phyloP scores from a whole-genome alignment of 1,139 yeast species.

The Candida tetrigidarum region DNA sequence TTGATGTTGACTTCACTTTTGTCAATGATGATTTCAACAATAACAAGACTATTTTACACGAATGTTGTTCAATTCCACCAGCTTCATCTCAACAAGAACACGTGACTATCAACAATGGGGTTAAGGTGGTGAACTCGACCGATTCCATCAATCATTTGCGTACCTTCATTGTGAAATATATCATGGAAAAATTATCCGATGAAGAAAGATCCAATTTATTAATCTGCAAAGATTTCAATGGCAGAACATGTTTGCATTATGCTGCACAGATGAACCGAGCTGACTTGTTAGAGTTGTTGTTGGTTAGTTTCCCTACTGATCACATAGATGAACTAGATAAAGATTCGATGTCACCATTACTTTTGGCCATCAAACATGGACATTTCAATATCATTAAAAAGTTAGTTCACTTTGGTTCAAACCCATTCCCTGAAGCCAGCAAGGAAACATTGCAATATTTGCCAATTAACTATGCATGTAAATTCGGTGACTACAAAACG shows the following conservation, averaged over 20 bases:
- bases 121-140: conserved; percentile 44
- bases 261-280: conserved; percentile 73
- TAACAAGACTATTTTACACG: conserved; percentile 46
- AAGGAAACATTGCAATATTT: conserved; percentile 63
- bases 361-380: conserved; percentile 75
- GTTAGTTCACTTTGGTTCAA: conserved; percentile 52
- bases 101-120: conserved; percentile 48
- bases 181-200: conserved; percentile 28
- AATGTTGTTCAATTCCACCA: conserved; percentile 48
- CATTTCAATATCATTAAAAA: conserved; percentile 57
- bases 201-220: conserved; percentile 29
- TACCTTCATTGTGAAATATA: conserved; percentile 39
- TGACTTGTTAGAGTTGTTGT: conserved; percentile 54
- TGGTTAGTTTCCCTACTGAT: conserved; percentile 38
- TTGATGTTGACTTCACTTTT: conserved; percentile 45
- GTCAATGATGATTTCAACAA: conserved; percentile 46
- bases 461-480: conserved; percentile 91
- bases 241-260: conserved; percentile 86
- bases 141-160: conserved; percentile 49
- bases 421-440: conserved; percentile 56
- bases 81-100: conserved; percentile 38
- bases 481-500: conserved; percentile 75
- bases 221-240: conserved; percentile 62
- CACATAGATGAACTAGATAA: conserved; percentile 62
- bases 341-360: conserved; percentile 79